Evolutionary conservation across 2,329 filamentous ascomycete species (phyloP), one percentile per base, ranked within the genome.

Genomic region (Orbilia blumenaviensis): DNA sequence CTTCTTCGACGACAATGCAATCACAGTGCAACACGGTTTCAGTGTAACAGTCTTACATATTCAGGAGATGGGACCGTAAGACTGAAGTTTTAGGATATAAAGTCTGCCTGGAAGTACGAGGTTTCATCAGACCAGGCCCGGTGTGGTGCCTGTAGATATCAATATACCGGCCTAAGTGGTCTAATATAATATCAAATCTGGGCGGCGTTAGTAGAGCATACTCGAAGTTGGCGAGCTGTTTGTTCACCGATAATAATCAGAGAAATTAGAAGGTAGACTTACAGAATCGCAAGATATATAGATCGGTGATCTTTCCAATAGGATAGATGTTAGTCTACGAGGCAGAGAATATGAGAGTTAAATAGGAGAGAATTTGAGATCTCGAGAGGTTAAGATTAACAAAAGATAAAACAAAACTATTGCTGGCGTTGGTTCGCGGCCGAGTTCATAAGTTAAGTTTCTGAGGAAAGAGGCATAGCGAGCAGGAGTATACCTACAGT

Each of bases 1-100:
- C 36, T 61, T 56, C 18, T 14, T 32, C 38, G 42, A 62, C 54
- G 54, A 69, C 66, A 21, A 48, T 2, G 16, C 42, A 21, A 46
- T 21, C 21, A 46, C 42, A 46, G 42, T 56, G 29, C 66, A 63
- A 71, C 56, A 71, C 66, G 50, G 36, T 16, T 14, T 10, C 18
- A 18, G 52, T 56, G 32, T 38, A 25, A 56, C 18, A 16, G 29
- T 8, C 52, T 56, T 38, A 56, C 52, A 38, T 56, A 56, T 27
- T 12, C 6, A 46, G 2, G 5, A 21, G 16, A 9, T 34, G 29
- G 5, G 18, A 5, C 8, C 10, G n/a, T 21, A 23, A 54, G n/a
- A 21, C 14, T 41, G 44, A n/a, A 7, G 9, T n/a, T n/a, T 16
- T 16, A 23, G 52, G 36, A 56, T 56, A 56, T 38, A 38, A 38